phyloP scores from a whole-genome alignment of 1,284 basidiomycete species.

The Thecaphora thlaspeos region DNA sequence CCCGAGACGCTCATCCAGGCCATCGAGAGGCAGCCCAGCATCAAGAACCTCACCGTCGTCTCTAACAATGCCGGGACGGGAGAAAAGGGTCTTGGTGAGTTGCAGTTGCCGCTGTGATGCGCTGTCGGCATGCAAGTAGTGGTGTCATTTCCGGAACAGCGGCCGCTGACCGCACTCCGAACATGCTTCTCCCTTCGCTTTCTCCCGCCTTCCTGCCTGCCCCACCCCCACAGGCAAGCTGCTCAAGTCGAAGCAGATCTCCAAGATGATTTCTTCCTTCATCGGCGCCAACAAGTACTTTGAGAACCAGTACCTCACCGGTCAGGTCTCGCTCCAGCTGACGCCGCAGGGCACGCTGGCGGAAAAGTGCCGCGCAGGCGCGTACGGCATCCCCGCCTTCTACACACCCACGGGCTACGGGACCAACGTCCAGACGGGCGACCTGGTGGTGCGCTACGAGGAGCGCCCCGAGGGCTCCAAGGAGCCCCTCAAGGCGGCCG shows the following conservation, averaged over 20 bases:
- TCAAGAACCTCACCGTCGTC: conserved; percentile 50
- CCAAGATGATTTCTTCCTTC: conserved; percentile 52
- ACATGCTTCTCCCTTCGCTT: too few species aligned
- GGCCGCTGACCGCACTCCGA: too few species aligned
- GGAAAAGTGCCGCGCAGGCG: conserved; percentile 85
- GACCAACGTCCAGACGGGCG: conserved; percentile 59
- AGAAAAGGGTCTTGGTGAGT: conserved; percentile 42
- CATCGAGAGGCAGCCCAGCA: conserved; percentile 31
- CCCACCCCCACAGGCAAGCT: conserved; percentile 23
- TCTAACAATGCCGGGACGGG: conserved; percentile 56
- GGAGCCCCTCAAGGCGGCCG: conserved; percentile 43
- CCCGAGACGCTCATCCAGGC: conserved; percentile 54
- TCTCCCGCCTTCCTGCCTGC: not conserved
- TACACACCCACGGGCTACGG: conserved; percentile 81
- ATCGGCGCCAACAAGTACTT: conserved; percentile 56
- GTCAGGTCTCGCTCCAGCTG: conserved; percentile 49
- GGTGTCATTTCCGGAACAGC: too few species aligned
- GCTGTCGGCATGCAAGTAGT: too few species aligned
- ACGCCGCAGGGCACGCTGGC: conserved; percentile 68
- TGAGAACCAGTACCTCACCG: conserved; percentile 49
- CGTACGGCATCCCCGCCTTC: conserved; percentile 92
- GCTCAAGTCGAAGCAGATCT: conserved; percentile 40
- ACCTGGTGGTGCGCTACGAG: conserved; percentile 58
- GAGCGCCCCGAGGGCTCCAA: conserved; percentile 20
- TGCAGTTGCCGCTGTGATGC: not conserved